Evolutionary conservation across 2,329 filamentous ascomycete species (phyloP).

Genomic region (Fusarium verticillioides): DNA sequence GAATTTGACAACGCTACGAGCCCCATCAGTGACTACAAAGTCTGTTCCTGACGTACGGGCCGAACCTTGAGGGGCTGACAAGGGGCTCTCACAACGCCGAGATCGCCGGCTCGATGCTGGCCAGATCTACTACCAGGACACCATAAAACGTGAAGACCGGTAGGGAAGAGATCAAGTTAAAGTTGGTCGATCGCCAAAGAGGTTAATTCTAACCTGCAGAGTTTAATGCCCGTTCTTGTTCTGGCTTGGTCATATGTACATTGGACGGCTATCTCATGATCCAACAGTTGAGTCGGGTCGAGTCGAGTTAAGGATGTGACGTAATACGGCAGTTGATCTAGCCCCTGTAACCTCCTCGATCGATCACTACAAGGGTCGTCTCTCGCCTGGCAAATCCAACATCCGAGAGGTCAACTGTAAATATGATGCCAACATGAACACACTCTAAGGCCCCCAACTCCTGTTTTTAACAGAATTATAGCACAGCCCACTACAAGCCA

Average conservation of each 20-base stretch:
- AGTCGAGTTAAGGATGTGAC: slow-evolving; percentile 1
- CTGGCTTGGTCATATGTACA: background rate
- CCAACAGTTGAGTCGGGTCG: background rate
- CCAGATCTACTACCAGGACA: slow-evolving; percentile 6
- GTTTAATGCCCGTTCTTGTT: background rate
- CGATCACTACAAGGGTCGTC: background rate
- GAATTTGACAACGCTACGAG: background rate
- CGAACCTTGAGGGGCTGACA: slow-evolving; percentile 3
- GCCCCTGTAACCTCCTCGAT: slow-evolving; percentile 5
- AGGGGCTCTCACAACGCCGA: background rate
- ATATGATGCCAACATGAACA: slow-evolving; percentile 13
- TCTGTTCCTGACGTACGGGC: background rate
- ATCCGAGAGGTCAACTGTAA: background rate
- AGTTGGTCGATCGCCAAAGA: background rate
- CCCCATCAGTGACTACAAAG: background rate
- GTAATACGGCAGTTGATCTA: slow-evolving; percentile 3
- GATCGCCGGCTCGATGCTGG: slow-evolving; percentile 3
- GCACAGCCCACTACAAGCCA: slow-evolving; percentile 19
- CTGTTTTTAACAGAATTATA: slow-evolving; percentile 7
- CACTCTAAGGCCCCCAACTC: background rate
- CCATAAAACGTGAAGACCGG: background rate
- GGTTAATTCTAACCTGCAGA: background rate
- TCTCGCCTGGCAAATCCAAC: background rate
- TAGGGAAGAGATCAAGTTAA: background rate
- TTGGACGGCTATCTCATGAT: background rate